Base-by-base conservation (phyloP, 768 basidiomycete species). In the Suillus placidus region DNA sequence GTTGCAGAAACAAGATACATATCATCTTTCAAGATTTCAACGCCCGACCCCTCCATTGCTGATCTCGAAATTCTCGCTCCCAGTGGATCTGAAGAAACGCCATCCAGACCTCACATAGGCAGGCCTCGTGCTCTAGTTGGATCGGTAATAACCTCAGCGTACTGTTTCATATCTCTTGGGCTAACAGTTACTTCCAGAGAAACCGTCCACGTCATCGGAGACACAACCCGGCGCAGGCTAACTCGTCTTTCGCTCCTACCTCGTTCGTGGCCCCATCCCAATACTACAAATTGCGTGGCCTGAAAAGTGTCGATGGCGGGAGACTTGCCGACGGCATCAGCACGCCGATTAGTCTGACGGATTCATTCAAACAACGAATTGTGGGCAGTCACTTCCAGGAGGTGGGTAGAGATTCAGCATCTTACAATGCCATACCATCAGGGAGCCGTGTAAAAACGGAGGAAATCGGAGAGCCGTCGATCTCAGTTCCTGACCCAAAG, bases 1-100 rank as follows among this genome's bases (percentile, higher is more conserved):
- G 85, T 89, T 61, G 91, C 92, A 13, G 92, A 93, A 78, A 86
- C 89, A 13, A 85, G 83, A 70, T 95, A 93, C 71, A 92, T 92
- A 67, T 81, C 82, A 64, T 93, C 89, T 6, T 94, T 93, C 80
- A 81, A 85, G 18, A 78, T 90, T 12, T 87, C 88, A 0, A 92
- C 89, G 0, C 90, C 90, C 5, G 89, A 90, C 64, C 89, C 90
- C 23, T 90, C 90, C 8, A 81, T 91, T 62, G 80, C 84, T 14
- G 88, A 90, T 73, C 84, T 84, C 60, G 80, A 84, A 66, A 71
- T 71, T 65, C 64, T 63, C 37, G 72, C 72, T 23, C 74, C 80
- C 6, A 70, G 78, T 61, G 69, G 66, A 14, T 80, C 81, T 43
- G 78, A 77, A 30, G 73, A 71, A 26, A 77, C 83, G 47, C 77